Percentiles rank a stretch among this genome's conserved stretches.
These are phyloP conservation scores for Annulohypoxylon nitens DNA, from an alignment of 495 filamentous ascomycete species.

Conservation along the genomic window DNA sequence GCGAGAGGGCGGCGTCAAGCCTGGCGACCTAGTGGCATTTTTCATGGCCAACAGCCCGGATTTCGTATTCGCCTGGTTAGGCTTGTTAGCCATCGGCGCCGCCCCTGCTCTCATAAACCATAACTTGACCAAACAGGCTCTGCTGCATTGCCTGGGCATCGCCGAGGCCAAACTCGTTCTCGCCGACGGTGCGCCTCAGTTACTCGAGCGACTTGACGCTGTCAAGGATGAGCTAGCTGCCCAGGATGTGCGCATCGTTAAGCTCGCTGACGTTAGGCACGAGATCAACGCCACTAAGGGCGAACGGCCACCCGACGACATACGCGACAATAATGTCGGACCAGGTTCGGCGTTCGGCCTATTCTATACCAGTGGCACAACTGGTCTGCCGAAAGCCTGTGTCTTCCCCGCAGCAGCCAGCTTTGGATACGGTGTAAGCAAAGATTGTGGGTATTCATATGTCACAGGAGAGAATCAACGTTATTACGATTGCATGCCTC, in stretches of 20 bases:
- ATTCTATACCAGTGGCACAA: slow-evolving; percentile 80
- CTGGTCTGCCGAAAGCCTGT: slow-evolving; percentile 74
- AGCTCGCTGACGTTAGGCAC: slow-evolving; percentile 61
- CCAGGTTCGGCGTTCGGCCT: slow-evolving; percentile 68
- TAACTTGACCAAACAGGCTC: slow-evolving; percentile 72
- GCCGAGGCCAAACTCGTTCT: slow-evolving; percentile 70
- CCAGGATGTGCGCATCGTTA: slow-evolving; percentile 66
- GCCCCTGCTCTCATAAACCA: slow-evolving; percentile 83
- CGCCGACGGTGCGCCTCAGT: slow-evolving; percentile 72
- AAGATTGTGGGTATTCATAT: slow-evolving; percentile 45
- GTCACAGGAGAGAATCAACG: slow-evolving; percentile 60
- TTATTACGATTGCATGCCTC: slow-evolving; percentile 84
- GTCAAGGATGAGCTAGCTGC: slow-evolving; percentile 60
- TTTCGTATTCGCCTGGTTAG: slow-evolving; percentile 75
- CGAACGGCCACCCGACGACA: slow-evolving; percentile 63
- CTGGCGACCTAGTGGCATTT: slow-evolving; percentile 75
- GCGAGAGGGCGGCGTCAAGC: slow-evolving; percentile 66
- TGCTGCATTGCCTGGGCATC: slow-evolving; percentile 77
- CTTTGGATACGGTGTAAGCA: slow-evolving; percentile 49
- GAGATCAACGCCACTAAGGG: slow-evolving; percentile 64
- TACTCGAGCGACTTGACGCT: slow-evolving; percentile 68
- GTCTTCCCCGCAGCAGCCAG: slow-evolving; percentile 63
- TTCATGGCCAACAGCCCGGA: slow-evolving; percentile 78
- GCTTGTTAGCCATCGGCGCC: slow-evolving; percentile 71
- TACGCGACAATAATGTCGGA: slow-evolving; percentile 60